These are phyloP conservation scores for Rutstroemia sydowiana DNA, from an alignment of 2,329 filamentous ascomycete genomes.

Conservation along the genomic window DNA sequence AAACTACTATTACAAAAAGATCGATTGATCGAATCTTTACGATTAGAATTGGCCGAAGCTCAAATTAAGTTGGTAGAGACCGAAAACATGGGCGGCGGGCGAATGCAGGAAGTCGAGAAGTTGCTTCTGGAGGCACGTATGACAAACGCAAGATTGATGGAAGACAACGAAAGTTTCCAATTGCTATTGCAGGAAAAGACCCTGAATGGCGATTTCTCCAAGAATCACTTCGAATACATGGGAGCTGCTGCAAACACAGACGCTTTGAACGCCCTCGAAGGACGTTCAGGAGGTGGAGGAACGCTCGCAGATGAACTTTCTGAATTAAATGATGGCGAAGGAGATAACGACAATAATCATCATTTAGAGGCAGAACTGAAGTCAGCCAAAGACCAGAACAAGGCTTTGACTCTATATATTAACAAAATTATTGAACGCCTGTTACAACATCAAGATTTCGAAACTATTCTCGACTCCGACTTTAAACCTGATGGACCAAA, in stretches of 20 bases:
- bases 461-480: constrained; percentile 77
- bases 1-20: constrained; percentile 92
- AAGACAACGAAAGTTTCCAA: constrained; percentile 98
- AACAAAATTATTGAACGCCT: constrained; percentile 98
- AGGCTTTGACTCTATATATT: constrained; percentile 93
- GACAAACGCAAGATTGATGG: constrained; percentile 92
- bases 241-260: constrained; percentile 59
- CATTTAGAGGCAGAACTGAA: constrained; percentile 73
- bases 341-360: constrained; percentile 54
- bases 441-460: constrained; percentile 88
- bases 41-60: constrained; percentile 86
- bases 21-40: constrained; percentile 85
- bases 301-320: constrained; percentile 86
- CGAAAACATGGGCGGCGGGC: constrained; percentile 84
- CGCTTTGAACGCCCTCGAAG: constrained; percentile 57
- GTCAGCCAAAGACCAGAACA: constrained; percentile 84
- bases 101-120: constrained; percentile 83
- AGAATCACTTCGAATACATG: constrained; percentile 55
- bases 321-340: constrained; percentile 47
- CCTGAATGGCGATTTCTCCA: constrained; percentile 84
- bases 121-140: constrained; percentile 86
- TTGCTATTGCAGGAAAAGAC: constrained; percentile 91
- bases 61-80: constrained; percentile 94
- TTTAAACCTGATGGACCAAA: constrained; percentile 36
- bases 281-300: constrained; percentile 43